phyloP scores from a whole-genome alignment of 352 stramenopile genomes.

The Phytophthora pseudosyringae region DNA sequence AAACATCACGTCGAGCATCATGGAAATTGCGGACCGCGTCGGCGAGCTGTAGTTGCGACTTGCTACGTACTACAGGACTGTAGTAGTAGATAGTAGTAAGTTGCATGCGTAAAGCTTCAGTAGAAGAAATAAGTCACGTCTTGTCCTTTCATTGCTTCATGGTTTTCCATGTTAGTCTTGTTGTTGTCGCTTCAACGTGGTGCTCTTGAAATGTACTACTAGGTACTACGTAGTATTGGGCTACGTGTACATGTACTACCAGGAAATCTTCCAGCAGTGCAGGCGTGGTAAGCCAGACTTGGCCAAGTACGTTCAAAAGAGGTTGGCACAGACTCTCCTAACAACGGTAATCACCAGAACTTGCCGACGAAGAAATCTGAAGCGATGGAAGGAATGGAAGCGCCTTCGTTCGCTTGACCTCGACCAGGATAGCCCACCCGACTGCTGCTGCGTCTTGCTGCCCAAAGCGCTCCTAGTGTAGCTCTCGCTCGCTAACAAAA shows the following conservation, averaged over 20 bases:
- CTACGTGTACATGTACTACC: background rate
- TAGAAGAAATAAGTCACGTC: no score
- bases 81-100: background rate
- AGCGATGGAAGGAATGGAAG: slow-evolving; percentile 11
- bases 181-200: slow-evolving; percentile 1
- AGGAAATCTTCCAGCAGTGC: background rate
- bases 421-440: background rate
- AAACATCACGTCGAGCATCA: slow-evolving; percentile 73
- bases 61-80: background rate
- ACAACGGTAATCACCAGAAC: background rate
- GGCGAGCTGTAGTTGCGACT: slow-evolving; percentile 38
- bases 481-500: background rate
- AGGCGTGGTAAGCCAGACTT: background rate
- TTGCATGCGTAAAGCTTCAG: background rate
- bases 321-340: slow-evolving; percentile 12
- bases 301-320: slow-evolving; percentile 6
- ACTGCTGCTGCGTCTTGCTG: background rate
- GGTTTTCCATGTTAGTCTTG: background rate
- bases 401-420: slow-evolving; percentile 5
- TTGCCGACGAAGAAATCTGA: slow-evolving; percentile 9
- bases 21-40: slow-evolving; percentile 67
- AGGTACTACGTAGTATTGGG: no score
- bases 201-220: background rate
- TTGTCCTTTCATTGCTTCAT: no score
- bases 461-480: slow-evolving; percentile 1